Percentiles rank a stretch among this genome's conserved stretches.
phyloP scores from a whole-genome alignment of 495 filamentous ascomycete genomes.

The Aspergillus affinis region DNA sequence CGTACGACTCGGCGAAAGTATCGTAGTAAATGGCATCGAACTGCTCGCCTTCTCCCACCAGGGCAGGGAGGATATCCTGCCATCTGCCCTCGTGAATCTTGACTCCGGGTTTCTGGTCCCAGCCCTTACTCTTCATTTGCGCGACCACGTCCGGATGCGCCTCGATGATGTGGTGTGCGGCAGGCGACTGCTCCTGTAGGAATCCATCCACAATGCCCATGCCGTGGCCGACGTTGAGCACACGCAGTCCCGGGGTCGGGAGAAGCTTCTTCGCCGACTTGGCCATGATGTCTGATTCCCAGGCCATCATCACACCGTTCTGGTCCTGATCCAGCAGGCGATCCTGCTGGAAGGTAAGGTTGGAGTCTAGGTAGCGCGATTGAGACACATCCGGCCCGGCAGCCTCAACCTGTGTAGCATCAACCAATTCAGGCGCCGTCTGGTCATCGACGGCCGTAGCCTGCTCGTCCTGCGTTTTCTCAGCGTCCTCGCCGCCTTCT shows the following conservation, averaged over 20 bases:
- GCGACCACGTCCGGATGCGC: constrained; percentile 81
- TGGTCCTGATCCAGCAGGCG: constrained; percentile 75
- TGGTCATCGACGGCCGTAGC: constrained; percentile 19
- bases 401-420: constrained; percentile 18
- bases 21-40: constrained; percentile 98
- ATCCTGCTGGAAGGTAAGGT: constrained; percentile 69
- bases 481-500: constrained; percentile 24
- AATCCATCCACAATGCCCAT: constrained; percentile 94
- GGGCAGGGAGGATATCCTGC: constrained; percentile 75
- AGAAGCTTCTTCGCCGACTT: constrained; percentile 66
- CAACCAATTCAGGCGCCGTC: constrained; percentile 33
- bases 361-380: constrained; percentile 72
- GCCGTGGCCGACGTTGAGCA: constrained; percentile 92
- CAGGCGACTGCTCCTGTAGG: constrained; percentile 67
- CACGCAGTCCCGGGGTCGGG: constrained; percentile 58
- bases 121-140: constrained; percentile 62
- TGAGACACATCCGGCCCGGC: constrained; percentile 52
- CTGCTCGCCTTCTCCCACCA: constrained; percentile 66
- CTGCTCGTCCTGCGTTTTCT: constrained; percentile 26
- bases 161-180: constrained; percentile 83
- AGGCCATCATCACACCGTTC: constrained; percentile 97
- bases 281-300: constrained; percentile 91
- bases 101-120: constrained; percentile 64
- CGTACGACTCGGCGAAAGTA: constrained; percentile 93
- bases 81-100: constrained; percentile 71